These are phyloP conservation scores for Pichia kluyveri DNA, from an alignment of 805 yeast genomes.

Conservation along the genomic window DNA sequence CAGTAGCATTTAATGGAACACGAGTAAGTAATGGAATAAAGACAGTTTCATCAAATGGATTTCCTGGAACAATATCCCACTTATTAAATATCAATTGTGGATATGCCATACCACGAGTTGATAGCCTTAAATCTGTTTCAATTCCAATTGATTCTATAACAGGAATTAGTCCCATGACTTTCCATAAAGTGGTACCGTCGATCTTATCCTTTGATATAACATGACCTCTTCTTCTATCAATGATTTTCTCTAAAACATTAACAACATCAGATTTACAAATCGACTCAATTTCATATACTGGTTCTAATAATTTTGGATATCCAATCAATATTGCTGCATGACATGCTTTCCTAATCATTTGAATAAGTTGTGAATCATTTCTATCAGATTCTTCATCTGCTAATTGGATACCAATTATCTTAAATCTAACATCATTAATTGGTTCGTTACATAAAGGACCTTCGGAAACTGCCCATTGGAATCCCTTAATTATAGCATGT, in stretches of 20 bases:
- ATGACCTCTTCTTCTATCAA: slow-evolving; percentile 66
- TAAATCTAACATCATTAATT: slow-evolving; percentile 59
- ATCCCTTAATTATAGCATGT: slow-evolving; percentile 63
- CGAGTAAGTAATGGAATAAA: slow-evolving; percentile 64
- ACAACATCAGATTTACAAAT: slow-evolving; percentile 38
- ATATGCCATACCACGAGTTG: slow-evolving; percentile 72
- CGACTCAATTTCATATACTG: slow-evolving; percentile 54
- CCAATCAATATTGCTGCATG: slow-evolving; percentile 74
- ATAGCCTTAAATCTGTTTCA: slow-evolving; percentile 74
- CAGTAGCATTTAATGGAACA: slow-evolving; percentile 59
- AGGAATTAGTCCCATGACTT: slow-evolving; percentile 60
- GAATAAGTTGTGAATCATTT: slow-evolving; percentile 64
- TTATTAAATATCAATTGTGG: slow-evolving; percentile 54
- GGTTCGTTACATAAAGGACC: slow-evolving; percentile 94
- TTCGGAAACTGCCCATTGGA: slow-evolving; percentile 71
- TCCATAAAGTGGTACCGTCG: slow-evolving; percentile 63
- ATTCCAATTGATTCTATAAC: slow-evolving; percentile 87
- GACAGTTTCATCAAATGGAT: slow-evolving; percentile 68
- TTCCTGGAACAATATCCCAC: slow-evolving; percentile 85
- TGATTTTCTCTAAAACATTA: slow-evolving; percentile 21
- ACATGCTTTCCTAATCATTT: slow-evolving; percentile 78
- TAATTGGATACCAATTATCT: slow-evolving; percentile 51
- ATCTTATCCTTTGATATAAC: slow-evolving; percentile 41
- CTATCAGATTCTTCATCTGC: slow-evolving; percentile 40
- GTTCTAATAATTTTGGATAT: slow-evolving; percentile 73